Base-by-base conservation (phyloP, 2,329 filamentous ascomycete genomes). In the Arthroderma sp. region DNA sequence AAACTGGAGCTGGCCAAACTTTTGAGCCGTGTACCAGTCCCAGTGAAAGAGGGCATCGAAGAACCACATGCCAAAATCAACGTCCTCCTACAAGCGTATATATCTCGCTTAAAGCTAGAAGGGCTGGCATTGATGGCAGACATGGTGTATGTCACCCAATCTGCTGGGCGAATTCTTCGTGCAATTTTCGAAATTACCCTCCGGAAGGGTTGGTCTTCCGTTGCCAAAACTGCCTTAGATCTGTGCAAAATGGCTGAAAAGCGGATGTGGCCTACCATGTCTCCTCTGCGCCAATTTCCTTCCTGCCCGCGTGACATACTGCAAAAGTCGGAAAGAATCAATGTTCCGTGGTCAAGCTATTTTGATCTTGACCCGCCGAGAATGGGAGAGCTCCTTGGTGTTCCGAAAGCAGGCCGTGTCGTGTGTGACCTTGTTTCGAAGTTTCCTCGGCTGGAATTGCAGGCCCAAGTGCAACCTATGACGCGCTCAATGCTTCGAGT, bases 241-340 rank as follows among this genome's bases (percentile, higher is more conserved):
- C 74, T 98, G 43, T 98, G 93, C 69, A 98, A 98, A 69, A 96
- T 94, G 86, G 91, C 89, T 0, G 91, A 98, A 70, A 94, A 94
- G 72, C 78, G 93, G 41, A 98, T 98, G 93, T 98, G 91, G 91
- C 88, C 89, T 9, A 96, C 89, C 4, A 98, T 96, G 91, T 86
- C 86, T 33, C 91, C 93, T 7, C 72, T 98, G 30, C 79, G 91
- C 44, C 91, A 98, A 58, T 98, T 98, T 59, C 77, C 83, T 3
- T 69, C 71, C 34, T 94, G 87, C 58, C 80, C 88, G 3, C 73
- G 79, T 36, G 89, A 96, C 47, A 85, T 96, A 43, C 71, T 96
- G 40, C 80, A 86, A 53, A 96, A 96, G 66, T 83, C 88, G 3
- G 91, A 98, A 68, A 78, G 88, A 53, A 94, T 96, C 49, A 88